Percentiles rank a stretch among this genome's conserved stretches.
phyloP scores from a whole-genome alignment of 495 filamentous ascomycete genomes.

The Parachaetomium inaequale region DNA sequence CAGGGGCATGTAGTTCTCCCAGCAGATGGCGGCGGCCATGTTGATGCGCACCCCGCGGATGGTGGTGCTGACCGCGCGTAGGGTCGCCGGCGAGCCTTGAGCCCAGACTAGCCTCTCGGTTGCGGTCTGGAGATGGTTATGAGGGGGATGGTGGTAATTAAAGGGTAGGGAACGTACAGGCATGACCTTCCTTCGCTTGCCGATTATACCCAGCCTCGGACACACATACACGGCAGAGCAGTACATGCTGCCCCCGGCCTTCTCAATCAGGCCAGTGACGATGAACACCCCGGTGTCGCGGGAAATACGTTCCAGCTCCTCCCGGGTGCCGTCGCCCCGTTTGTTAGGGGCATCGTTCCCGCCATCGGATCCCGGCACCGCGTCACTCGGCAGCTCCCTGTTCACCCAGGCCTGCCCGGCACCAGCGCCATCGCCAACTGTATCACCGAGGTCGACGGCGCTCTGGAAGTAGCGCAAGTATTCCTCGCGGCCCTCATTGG shows the following conservation, averaged over 20 bases:
- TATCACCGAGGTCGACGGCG: conserved; percentile 85
- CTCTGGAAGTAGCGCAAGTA: conserved; percentile 75
- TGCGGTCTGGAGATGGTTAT: conserved; percentile 54
- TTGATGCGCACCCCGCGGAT: conserved; percentile 74
- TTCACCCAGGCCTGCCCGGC: conserved; percentile 71
- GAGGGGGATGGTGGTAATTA: neutral
- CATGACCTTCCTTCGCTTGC: conserved; percentile 94
- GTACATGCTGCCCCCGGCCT: conserved; percentile 75
- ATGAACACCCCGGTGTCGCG: conserved; percentile 75
- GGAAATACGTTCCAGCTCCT: conserved; percentile 71
- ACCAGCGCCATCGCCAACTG: conserved; percentile 57
- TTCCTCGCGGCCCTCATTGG: conserved; percentile 69
- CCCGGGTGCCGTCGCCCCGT: conserved; percentile 83
- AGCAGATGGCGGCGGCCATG: conserved; percentile 85
- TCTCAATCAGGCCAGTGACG: conserved; percentile 75
- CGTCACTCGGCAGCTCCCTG: conserved; percentile 46
- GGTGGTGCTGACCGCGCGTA: conserved; percentile 76
- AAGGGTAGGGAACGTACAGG: conserved; percentile 46
- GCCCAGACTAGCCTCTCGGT: conserved; percentile 85
- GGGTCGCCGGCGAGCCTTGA: conserved; percentile 74
- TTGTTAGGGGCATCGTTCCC: conserved; percentile 48
- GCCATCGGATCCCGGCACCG: conserved; percentile 58
- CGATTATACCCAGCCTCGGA: conserved; percentile 64
- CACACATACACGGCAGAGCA: conserved; percentile 83
- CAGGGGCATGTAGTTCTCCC: conserved; percentile 97